Conservation (phyloP, 352 stramenopile genomes). For the Phytophthora macrochlamydospora region DNA sequence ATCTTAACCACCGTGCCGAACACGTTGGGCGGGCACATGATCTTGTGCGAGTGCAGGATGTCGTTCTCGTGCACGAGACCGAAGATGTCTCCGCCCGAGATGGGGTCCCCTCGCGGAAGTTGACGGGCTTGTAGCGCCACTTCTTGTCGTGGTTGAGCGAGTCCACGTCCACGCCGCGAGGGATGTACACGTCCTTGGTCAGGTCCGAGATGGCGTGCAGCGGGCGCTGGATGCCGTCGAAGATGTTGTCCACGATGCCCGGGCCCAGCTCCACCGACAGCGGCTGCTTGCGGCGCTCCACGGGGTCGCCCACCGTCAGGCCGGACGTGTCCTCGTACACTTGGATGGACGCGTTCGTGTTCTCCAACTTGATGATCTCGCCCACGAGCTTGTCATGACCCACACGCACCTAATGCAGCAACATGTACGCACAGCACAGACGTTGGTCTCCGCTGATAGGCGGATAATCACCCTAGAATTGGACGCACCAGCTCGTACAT, state of each 20-base stretch:
- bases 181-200: conserved; percentile 97
- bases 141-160: conserved; percentile 93
- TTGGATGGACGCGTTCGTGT: conserved; percentile 99
- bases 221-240: conserved; percentile 99
- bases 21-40: conserved; percentile 99
- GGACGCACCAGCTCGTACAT: conserved; percentile 95
- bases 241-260: conserved; percentile 99
- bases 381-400: conserved; percentile 99
- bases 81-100: conserved; percentile 98
- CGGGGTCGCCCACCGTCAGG: conserved; percentile 98
- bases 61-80: conserved; percentile 99
- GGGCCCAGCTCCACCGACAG: conserved; percentile 98
- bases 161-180: conserved; percentile 96
- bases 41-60: conserved; percentile 98
- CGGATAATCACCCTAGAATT: too few species aligned
- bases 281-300: conserved; percentile 97
- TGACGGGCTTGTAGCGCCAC: conserved; percentile 96
- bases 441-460: too few species aligned
- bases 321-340: conserved; percentile 99
- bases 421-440: not conserved
- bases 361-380: conserved; percentile 99
- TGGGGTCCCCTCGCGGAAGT: conserved; percentile 94
- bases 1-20: conserved; percentile 99
- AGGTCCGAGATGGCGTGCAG: conserved; percentile 96
- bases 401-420: conserved; percentile 92